Conservation (phyloP, 768 basidiomycete species). For the Calocybe gangraenosa region DNA sequence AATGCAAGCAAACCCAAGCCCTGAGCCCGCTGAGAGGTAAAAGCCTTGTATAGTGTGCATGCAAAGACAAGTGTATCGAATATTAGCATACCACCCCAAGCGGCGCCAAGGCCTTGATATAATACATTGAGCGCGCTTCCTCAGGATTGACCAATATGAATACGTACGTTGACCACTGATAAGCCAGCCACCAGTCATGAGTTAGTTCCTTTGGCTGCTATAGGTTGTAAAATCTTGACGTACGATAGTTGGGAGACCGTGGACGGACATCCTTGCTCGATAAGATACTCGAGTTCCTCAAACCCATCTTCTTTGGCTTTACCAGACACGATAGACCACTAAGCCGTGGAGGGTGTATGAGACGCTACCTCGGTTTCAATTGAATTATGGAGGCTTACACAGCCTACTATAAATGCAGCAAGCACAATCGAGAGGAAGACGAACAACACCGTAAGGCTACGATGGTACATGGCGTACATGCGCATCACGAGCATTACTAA, state of each 20-base stretch:
- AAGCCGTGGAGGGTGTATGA: not conserved
- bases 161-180: constrained; percentile 4
- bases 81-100: constrained; percentile 34
- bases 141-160: no score
- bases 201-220: no score
- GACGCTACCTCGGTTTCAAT: not conserved
- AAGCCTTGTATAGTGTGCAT: constrained; percentile 37
- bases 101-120: constrained; percentile 25
- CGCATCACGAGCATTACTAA: constrained; percentile 34
- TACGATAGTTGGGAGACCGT: constrained; percentile 20
- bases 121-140: not conserved
- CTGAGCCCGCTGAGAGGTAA: constrained; percentile 19
- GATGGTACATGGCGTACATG: constrained; percentile 38
- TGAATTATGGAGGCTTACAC: constrained; percentile 19
- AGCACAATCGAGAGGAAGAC: constrained; percentile 22
- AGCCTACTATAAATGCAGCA: constrained; percentile 23
- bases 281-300: constrained; percentile 9
- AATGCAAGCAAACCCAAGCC: constrained; percentile 24
- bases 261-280: constrained; percentile 21
- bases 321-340: constrained; percentile 25
- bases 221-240: no score
- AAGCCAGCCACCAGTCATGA: not conserved
- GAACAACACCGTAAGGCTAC: constrained; percentile 24
- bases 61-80: constrained; percentile 37
- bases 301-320: constrained; percentile 9